Percentiles rank a stretch among this genome's conserved stretches.
Evolutionary conservation across 176 grass and related monocot genomes (phyloP).

Genomic region (Musa troglodytarum): DNA sequence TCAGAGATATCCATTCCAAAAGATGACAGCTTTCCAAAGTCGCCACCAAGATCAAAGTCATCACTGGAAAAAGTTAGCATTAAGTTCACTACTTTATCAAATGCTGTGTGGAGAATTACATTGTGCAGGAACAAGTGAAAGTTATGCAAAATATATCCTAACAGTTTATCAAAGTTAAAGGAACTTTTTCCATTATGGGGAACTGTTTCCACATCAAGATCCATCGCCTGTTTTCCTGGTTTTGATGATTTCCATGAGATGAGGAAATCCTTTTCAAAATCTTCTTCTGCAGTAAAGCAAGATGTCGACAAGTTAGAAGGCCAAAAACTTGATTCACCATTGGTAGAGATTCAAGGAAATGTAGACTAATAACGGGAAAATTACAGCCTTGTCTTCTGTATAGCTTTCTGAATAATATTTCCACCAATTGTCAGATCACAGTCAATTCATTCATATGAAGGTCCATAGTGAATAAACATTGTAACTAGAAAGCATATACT

Average conservation of each 20-base stretch:
- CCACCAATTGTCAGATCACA: background rate
- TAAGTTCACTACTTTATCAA: background rate
- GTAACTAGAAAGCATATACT: background rate
- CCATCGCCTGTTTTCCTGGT: constrained; percentile 46
- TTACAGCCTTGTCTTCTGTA: background rate
- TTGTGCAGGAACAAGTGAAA: constrained; percentile 10
- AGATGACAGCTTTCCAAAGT: constrained; percentile 73
- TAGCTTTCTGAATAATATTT: background rate
- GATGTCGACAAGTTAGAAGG: background rate
- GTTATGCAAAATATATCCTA: constrained; percentile 29
- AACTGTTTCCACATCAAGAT: constrained; percentile 66
- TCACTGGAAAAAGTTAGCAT: constrained; percentile 36
- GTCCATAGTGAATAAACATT: background rate
- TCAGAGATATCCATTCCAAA: constrained; percentile 84
- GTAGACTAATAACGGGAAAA: background rate
- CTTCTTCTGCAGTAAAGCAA: constrained; percentile 47
- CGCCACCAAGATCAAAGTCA: constrained; percentile 82
- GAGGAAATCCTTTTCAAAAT: constrained; percentile 88
- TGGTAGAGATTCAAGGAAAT: background rate
- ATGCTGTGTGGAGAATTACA: background rate
- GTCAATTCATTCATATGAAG: background rate
- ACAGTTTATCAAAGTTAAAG: constrained; percentile 81
- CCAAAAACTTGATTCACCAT: no score
- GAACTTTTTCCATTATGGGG: constrained; percentile 44
- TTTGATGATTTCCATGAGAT: constrained; percentile 63